A percentile compares a stretch with the other conserved stretches of the same genome.
Evolutionary conservation across 1,284 basidiomycete genomes (phyloP).

Genomic region (Ganoderma sinense): DNA sequence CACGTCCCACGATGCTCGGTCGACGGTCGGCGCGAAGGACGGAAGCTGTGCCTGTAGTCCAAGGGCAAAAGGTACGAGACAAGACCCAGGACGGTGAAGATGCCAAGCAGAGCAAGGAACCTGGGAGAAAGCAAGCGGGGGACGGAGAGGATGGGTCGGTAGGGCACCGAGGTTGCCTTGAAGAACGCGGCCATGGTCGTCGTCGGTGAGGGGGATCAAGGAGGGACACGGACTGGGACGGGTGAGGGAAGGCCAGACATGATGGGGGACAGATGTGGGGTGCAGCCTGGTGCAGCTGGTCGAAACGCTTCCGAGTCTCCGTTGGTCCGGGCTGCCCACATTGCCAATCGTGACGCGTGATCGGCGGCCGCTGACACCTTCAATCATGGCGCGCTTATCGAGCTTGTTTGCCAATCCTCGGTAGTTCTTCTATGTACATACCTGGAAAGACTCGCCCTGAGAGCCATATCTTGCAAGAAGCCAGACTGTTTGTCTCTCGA

Average conservation of each 20-base stretch:
- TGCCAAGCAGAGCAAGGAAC: constrained; percentile 26
- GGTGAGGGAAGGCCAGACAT: not conserved
- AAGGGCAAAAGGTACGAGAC: constrained; percentile 26
- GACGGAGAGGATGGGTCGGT: constrained; percentile 23
- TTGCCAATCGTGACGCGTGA: not conserved
- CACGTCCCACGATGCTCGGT: constrained; percentile 40
- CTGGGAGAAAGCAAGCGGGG: constrained; percentile 26
- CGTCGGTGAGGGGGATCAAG: not conserved
- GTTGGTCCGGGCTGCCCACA: not conserved
- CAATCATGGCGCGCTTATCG: too few relatives aligned
- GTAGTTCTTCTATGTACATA: too few relatives aligned
- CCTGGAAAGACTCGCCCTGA: too few relatives aligned
- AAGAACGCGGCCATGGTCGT: constrained; percentile 28
- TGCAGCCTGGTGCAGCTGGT: too few relatives aligned
- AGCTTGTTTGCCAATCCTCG: too few relatives aligned
- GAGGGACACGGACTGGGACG: too few relatives aligned
- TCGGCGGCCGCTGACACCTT: too few relatives aligned
- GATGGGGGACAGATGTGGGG: not conserved
- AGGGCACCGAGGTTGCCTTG: constrained; percentile 21
- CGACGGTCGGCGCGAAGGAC: constrained; percentile 12
- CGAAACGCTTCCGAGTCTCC: not conserved
- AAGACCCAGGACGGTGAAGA: constrained; percentile 24
- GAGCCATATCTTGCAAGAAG: too few relatives aligned
- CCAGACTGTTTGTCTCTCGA: too few relatives aligned
- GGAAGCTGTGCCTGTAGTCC: constrained; percentile 15